Base-by-base conservation (phyloP, 768 basidiomycete genomes). In the Mycena olivaceomarginata region DNA sequence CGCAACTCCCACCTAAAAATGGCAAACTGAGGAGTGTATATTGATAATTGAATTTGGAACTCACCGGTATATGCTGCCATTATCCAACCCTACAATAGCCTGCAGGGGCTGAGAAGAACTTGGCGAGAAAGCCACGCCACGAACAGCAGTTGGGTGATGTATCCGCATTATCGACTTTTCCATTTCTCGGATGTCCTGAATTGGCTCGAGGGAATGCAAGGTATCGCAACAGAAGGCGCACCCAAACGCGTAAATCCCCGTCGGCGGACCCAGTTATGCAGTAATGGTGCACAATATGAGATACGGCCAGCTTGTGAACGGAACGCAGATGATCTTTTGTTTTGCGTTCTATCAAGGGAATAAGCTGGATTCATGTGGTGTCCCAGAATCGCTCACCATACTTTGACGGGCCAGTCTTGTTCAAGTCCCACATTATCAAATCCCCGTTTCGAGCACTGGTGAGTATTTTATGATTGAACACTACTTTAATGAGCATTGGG, bases 381-480 rank as follows among this genome's bases (percentile, higher is more conserved):
- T 22, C 22, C 57, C 25, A 31, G 22, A 13, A 22, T 40, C 22
- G 83, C 90, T 66, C 80, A 96, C 95, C 95, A 80, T 91, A 94
- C 85, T 96, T 96, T 56, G 91, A 90, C 3, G 87, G 82, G 4
- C 94, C 93, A 25, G 89, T 84, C 82, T 92, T 94, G 79, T 93
- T 91, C 40, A 96, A 79, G 82, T 96, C 95, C 95, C 95, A 96
- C 88, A 96, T 91, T 41, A 96, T 94, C 48, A 96, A 89, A 69
- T 96, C 95, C 1, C 95, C 95, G 77, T 95, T 96, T 18, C 94
- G 87, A 2, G 94, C 94, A 81, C 95, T 95, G 4, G 95, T 96
- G 25, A 96, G 83, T 65, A 96, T 91, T 85, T 96, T 96, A 83
- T 93, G 92, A 82, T 87, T 92, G 85, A 92, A 95, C 13, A 84